Evolutionary conservation across 352 stramenopile genomes (phyloP), one percentile per base, ranked within the genome.

Genomic region (Globisporangium abappressorium): DNA sequence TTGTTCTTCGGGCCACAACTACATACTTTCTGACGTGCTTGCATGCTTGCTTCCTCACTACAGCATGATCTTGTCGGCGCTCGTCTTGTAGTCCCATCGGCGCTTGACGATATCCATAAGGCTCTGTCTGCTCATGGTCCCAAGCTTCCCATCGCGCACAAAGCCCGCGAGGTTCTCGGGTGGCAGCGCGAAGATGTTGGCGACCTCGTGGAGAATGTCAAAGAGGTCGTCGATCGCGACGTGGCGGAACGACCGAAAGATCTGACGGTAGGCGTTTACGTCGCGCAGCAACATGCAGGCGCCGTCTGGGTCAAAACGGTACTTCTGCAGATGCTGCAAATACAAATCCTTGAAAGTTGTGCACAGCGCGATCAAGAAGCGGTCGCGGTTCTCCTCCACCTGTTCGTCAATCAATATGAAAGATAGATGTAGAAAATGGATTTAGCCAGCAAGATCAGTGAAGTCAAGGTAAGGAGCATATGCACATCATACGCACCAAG

Each of bases 61-160:
- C 9, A 89, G 76, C 66, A 78, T 68, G 57, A 95, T 79, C 66
- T 93, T 93, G 63, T 93, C 85, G 53, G 75, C 81, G 46, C 90
- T 85, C 22, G 81, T 76, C 69, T 92, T 93, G 81, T 93, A 95
- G 58, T 95, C 87, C 82, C 81, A 90, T 24, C 87, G 87, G 5
- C 87, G 85, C 43, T 90, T 92, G 63, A 95, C 74, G 22, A 94
- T 78, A 26, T 91, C 78, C 2, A 78, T 71, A 7, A 95, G 70
- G 7, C 68, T 82, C 49, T 87, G 74, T 59, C 87, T 87, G 33
- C 72, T 86, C 62, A 93, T 70, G 7, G 66, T 80, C n/a, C 79
- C 75, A 46, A 92, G 74, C 28, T 89, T 93, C 5, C 85, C 85
- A 68, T 93, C 87, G 47, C 75, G 82, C 56, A 93, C 76, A 65